Evolutionary conservation across 2,329 filamentous ascomycete genomes (phyloP).

Genomic region (Ophiognomonia clavigignenti-juglandacearum): DNA sequence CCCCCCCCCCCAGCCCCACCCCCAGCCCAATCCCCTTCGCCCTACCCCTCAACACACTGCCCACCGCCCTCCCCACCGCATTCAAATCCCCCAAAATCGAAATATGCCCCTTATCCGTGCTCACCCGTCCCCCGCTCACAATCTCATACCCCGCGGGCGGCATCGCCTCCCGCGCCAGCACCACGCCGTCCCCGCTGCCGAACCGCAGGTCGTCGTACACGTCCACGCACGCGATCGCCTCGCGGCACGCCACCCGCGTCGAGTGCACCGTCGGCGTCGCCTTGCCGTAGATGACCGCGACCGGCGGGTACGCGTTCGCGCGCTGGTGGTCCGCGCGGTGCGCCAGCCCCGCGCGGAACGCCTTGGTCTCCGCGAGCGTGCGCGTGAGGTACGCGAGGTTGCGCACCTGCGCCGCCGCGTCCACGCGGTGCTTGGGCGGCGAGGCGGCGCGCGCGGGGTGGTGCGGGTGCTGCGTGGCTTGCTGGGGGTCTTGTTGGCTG

Average conservation of each 20-base stretch:
- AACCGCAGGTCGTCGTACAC: conserved; percentile 85
- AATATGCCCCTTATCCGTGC: conserved; percentile 81
- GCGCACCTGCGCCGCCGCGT: conserved; percentile 17
- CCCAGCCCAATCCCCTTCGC: conserved; percentile 69
- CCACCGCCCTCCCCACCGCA: conserved; percentile 70
- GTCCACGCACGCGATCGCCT: conserved; percentile 70
- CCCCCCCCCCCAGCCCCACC: too few species aligned
- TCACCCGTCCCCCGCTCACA: conserved; percentile 68
- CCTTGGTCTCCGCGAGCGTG: conserved; percentile 64
- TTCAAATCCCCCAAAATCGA: conserved; percentile 81
- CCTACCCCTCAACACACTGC: conserved; percentile 62
- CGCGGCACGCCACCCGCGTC: conserved; percentile 66
- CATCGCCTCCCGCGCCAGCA: conserved; percentile 81
- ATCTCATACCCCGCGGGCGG: conserved; percentile 73
- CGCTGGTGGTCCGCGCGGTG: conserved; percentile 54
- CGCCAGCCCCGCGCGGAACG: conserved; percentile 71
- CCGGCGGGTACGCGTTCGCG: conserved; percentile 74
- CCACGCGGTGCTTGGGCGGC: conserved; percentile 7
- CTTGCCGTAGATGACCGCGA: conserved; percentile 82
- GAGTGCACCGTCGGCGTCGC: conserved; percentile 80
- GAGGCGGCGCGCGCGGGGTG: conserved; percentile 10
- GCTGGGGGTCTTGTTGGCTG: too few species aligned
- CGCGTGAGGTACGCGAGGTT: conserved; percentile 65
- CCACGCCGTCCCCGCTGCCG: conserved; percentile 83
- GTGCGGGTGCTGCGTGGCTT: conserved; percentile 23